Percentiles rank a stretch among this genome's conserved stretches.
Evolutionary conservation across 2,329 filamentous ascomycete species (phyloP).

Genomic region (Trichoderma asperellum): DNA sequence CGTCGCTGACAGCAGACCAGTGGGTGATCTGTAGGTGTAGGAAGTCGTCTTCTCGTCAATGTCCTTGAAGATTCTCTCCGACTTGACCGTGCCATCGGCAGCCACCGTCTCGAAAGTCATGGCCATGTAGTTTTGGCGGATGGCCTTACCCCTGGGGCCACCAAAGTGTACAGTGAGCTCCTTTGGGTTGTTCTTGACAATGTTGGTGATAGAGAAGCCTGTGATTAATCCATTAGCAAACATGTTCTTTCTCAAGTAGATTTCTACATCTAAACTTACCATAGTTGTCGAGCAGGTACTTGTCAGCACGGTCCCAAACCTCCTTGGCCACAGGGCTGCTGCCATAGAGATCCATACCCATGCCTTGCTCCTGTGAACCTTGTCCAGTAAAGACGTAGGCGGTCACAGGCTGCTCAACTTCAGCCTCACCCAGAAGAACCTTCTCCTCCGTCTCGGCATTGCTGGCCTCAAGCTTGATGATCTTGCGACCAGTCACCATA

Average conservation of each 20-base stretch:
- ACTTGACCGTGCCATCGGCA: slow-evolving; percentile 89
- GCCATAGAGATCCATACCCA: slow-evolving; percentile 98
- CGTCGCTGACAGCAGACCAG: slow-evolving; percentile 90
- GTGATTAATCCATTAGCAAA: not conserved
- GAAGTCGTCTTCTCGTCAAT: slow-evolving; percentile 90
- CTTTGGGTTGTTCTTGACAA: slow-evolving; percentile 99
- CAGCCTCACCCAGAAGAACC: slow-evolving; percentile 90
- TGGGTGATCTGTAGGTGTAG: slow-evolving; percentile 96
- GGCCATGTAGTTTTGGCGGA: slow-evolving; percentile 98
- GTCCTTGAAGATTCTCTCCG: slow-evolving; percentile 99
- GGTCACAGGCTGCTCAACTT: slow-evolving; percentile 95
- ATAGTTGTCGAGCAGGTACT: slow-evolving; percentile 98
- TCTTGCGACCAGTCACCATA: slow-evolving; percentile 98
- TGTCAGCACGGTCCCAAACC: slow-evolving; percentile 97
- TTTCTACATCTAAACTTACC: slow-evolving; percentile 57
- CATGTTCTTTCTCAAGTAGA: not conserved
- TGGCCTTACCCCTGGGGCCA: slow-evolving; percentile 93
- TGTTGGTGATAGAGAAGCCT: slow-evolving; percentile 97
- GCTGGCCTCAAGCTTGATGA: slow-evolving; percentile 96
- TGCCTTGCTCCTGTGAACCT: slow-evolving; percentile 97
- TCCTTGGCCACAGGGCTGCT: slow-evolving; percentile 94
- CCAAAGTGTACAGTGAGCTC: slow-evolving; percentile 98
- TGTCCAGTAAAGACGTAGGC: slow-evolving; percentile 98
- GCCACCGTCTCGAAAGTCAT: slow-evolving; percentile 99
- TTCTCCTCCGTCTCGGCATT: slow-evolving; percentile 97